phyloP scores from a whole-genome alignment of 108 stramenopile species.

The Asterionellopsis glacialis region DNA sequence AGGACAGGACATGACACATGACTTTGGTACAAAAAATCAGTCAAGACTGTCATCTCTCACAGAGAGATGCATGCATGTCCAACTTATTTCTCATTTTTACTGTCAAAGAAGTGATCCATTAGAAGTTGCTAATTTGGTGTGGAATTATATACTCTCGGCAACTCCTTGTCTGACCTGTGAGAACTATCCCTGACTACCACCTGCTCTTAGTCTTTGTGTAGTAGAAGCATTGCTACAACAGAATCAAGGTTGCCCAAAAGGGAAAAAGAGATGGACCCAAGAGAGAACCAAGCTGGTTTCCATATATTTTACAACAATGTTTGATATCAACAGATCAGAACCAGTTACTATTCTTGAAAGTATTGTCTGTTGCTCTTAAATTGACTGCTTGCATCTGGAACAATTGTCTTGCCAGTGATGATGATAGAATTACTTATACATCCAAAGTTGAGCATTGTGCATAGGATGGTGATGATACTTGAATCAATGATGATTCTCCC shows the following conservation, averaged over 20 bases:
- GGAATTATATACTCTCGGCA: slow-evolving; percentile 52
- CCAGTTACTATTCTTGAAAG: slow-evolving; percentile 11
- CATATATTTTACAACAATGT: neutral
- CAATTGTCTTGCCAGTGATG: slow-evolving; percentile 28
- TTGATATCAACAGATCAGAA: neutral
- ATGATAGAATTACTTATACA: slow-evolving; percentile 62
- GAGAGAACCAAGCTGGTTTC: slow-evolving; percentile 1
- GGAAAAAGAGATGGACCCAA: too few species aligned
- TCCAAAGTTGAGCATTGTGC: slow-evolving; percentile 43
- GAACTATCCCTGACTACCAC: slow-evolving; percentile 54
- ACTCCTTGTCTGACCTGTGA: slow-evolving; percentile 41
- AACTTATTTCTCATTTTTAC: slow-evolving; percentile 41
- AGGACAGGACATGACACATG: too few species aligned
- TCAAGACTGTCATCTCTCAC: slow-evolving; percentile 43
- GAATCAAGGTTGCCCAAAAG: neutral
- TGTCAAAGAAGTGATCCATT: slow-evolving; percentile 28
- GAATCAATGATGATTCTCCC: too few species aligned
- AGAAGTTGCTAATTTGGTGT: slow-evolving; percentile 35
- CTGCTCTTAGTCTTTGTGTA: slow-evolving; percentile 63
- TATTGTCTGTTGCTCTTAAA: slow-evolving; percentile 23
- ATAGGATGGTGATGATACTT: too few species aligned
- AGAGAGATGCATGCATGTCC: slow-evolving; percentile 49
- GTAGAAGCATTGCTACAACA: slow-evolving; percentile 54
- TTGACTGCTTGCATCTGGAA: slow-evolving; percentile 41
- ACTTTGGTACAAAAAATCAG: slow-evolving; percentile 37